phyloP scores from a whole-genome alignment of 2,329 filamentous ascomycete species.

The Albifimbria verrucaria region DNA sequence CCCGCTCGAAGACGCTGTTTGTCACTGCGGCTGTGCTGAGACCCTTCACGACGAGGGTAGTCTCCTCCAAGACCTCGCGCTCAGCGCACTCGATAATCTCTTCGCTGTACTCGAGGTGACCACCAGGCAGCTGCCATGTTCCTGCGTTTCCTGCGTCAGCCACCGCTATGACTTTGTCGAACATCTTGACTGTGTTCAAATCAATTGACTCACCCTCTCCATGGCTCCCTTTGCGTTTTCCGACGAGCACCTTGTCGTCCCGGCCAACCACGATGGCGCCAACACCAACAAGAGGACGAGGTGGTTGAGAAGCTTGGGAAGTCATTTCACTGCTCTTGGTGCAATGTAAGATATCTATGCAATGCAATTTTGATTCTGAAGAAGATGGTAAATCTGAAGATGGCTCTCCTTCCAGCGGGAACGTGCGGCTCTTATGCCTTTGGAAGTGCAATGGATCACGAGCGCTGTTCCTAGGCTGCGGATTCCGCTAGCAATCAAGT shows the following conservation, averaged over 20 bases:
- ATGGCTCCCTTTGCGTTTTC: conserved; percentile 45
- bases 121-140: conserved; percentile 67
- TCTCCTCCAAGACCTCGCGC: conserved; percentile 70
- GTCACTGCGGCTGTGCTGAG: conserved; percentile 57
- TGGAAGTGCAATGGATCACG: too few relatives aligned
- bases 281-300: conserved; percentile 43
- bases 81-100: conserved; percentile 57
- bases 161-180: neutral
- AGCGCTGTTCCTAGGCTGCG: too few relatives aligned
- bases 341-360: too few relatives aligned
- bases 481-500: too few relatives aligned
- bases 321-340: too few relatives aligned
- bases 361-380: too few relatives aligned
- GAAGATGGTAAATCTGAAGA: too few relatives aligned
- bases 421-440: too few relatives aligned
- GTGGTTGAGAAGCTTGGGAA: neutral
- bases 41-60: conserved; percentile 54
- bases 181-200: neutral
- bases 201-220: conserved; percentile 45
- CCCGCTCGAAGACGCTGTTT: conserved; percentile 60
- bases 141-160: conserved; percentile 30
- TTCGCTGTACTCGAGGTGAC: conserved; percentile 71
- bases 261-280: conserved; percentile 41
- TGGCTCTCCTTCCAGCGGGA: too few relatives aligned
- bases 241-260: conserved; percentile 42